Evolutionary conservation across 352 stramenopile genomes (phyloP), one percentile per base, ranked within the genome.

Genomic region (Aphanomyces cochlioides): DNA sequence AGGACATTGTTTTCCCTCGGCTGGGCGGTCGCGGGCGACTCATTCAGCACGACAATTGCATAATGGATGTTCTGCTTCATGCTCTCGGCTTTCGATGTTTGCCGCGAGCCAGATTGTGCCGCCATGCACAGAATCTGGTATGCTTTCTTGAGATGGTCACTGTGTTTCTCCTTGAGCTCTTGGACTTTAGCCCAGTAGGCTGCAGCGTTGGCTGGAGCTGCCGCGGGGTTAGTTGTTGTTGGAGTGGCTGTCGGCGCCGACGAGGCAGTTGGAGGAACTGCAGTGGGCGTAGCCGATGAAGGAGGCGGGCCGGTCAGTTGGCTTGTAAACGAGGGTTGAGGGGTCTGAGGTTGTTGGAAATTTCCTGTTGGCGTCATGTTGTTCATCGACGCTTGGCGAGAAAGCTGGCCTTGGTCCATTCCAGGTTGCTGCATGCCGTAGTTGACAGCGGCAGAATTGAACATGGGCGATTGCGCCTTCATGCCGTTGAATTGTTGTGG

Each of bases 21-120:
- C 58, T 90, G 82, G 2, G 79, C 54, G n/a, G 75, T 81, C 13
- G 74, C 73, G 7, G 54, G 13, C 19, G 47, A 28, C 63, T 89
- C 82, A 13, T 81, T 79, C 48, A 95, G 50, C 13, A 95, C 82
- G 38, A 79, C 78, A 59, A 91, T 79, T 13, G 89, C 84, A 60
- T 92, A 71, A 6, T 39, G 73, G 74, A 95, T 92, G 70, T 93
- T 95, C 59, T 89, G 78, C 74, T 90, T 90, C 69, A 95, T 79
- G 41, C 83, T 90, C 56, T 93, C 78, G 3, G 82, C 87, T 72
- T 95, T 95, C 37, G 66, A 37, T 21, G 81, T 85, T 72, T 95
- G 88, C 5, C 76, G 61, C 0, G 83, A 84, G 56, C 90, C 89
- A 5, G 80, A 70, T 43, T 70, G 74, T 3, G 87, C 77, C 47